Evolutionary conservation across 306 rosid species (phyloP), one percentile per base, ranked within the genome.

Genomic region (Aeschynomene evenia): DNA sequence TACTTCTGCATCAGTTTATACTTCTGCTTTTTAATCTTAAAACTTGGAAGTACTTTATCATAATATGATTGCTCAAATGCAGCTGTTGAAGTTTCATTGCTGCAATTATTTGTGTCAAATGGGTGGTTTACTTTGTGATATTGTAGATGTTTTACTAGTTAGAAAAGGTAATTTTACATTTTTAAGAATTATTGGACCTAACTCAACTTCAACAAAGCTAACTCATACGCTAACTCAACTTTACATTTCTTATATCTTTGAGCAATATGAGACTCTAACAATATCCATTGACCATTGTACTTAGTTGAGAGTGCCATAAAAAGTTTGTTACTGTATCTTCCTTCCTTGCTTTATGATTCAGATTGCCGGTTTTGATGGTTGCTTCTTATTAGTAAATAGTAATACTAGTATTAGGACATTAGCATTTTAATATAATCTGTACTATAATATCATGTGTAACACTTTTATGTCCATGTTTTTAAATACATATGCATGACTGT

Each of bases 41-140:
- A n/a, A n/a, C n/a, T n/a, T n/a, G n/a, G n/a, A n/a, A 4, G 31
- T 28, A 28, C 31, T 6, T 28, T 2, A 3, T 28, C 5, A 3
- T 28, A 2, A 28, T 3, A 28, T 3, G 31, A 28, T 6, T 28
- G 31, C 5, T 6, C 31, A 6, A 28, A 28, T 6, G 5, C 29
- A 28, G 5, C 34, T 16, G 20, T 75, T 56, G 24, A 21, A 16
- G 58, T 50, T 71, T 71, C 54, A 18, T 58, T 70, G 9, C 36
- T 21, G n/a, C 33, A 46, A 14, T 63, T 18, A 40, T 55, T 54
- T 40, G 64, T 23, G 7, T 68, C 39, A 36, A 53, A 37, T 53
- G 33, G 16, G 36, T 15, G 10, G 9, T 66, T 39, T 39, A 9
- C 15, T 39, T 39, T 7, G 45, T 39, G 2, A 39, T 39, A 52